These are phyloP conservation scores for Xenoacremonium recifei DNA, from an alignment of 2,329 filamentous ascomycete genomes.

Conservation along the genomic window DNA sequence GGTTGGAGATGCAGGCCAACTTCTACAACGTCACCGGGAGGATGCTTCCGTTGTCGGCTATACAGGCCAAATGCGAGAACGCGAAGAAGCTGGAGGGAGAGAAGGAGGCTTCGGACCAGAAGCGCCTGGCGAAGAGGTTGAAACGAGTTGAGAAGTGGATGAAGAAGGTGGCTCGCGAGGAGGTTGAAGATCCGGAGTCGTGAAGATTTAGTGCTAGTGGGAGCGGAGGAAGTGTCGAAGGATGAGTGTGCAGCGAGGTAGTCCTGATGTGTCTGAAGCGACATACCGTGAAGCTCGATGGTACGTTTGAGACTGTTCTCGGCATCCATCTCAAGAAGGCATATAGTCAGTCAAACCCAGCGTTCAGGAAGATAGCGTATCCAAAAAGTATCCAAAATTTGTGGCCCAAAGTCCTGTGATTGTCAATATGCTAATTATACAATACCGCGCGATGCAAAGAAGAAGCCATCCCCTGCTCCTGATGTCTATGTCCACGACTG, in stretches of 20 bases:
- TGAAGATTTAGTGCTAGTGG: background rate
- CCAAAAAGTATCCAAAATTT: background rate
- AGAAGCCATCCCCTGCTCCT: constrained; percentile 2
- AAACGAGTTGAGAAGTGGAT: constrained; percentile 22
- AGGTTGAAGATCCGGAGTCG: constrained; percentile 3
- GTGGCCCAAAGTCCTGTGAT: constrained; percentile 1
- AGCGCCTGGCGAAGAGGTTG: constrained; percentile 4
- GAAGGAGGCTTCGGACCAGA: background rate
- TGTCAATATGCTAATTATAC: constrained; percentile 8
- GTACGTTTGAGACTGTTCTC: no score
- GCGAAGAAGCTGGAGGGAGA: constrained; percentile 19
- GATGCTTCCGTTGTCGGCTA: constrained; percentile 37
- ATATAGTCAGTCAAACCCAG: no score
- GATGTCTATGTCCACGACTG: constrained; percentile 7
- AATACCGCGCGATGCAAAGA: constrained; percentile 7
- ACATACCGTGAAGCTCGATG: no score
- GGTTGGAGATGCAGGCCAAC: constrained; percentile 43
- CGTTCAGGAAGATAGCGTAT: no score
- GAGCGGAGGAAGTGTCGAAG: background rate
- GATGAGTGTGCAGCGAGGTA: background rate
- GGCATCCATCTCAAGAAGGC: no score
- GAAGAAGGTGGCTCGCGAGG: constrained; percentile 8
- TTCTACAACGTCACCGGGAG: constrained; percentile 44
- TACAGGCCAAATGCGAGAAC: constrained; percentile 33
- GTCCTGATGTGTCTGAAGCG: no score